phyloP scores from a whole-genome alignment of 768 basidiomycete genomes.

The Clitopilus passeckerianus region DNA sequence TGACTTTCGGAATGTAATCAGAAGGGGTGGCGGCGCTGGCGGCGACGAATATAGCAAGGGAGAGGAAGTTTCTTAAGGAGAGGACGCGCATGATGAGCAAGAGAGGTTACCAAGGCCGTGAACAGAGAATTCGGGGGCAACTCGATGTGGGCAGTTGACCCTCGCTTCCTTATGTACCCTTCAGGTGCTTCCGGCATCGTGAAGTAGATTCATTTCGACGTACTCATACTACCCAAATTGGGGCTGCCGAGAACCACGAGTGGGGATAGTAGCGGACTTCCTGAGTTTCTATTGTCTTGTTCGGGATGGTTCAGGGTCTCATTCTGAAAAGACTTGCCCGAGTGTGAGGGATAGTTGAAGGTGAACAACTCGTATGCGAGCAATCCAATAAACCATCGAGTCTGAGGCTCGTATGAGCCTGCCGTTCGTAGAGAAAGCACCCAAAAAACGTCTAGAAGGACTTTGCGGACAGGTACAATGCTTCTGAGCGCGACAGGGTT shows the following conservation, averaged over 20 bases:
- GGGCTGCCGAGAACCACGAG: neutral
- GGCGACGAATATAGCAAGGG: constrained; percentile 15
- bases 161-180: neutral
- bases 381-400: too few species aligned
- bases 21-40: constrained; percentile 14
- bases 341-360: neutral
- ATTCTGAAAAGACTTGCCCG: neutral
- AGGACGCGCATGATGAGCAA: constrained; percentile 3
- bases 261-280: too few species aligned
- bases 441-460: too few species aligned
- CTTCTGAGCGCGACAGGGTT: constrained; percentile 9
- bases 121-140: neutral
- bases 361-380: neutral
- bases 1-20: constrained; percentile 24
- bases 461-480: neutral
- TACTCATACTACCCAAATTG: neutral
- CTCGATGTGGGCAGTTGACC: neutral
- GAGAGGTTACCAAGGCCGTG: neutral
- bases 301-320: neutral
- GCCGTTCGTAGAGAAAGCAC: too few species aligned
- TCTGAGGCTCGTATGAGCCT: too few species aligned
- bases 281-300: neutral
- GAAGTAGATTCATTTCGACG: neutral
- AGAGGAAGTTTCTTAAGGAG: constrained; percentile 11
- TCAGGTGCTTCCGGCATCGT: neutral